Conservation (phyloP, 768 basidiomycete species). For the Pleurotus giganteus region DNA sequence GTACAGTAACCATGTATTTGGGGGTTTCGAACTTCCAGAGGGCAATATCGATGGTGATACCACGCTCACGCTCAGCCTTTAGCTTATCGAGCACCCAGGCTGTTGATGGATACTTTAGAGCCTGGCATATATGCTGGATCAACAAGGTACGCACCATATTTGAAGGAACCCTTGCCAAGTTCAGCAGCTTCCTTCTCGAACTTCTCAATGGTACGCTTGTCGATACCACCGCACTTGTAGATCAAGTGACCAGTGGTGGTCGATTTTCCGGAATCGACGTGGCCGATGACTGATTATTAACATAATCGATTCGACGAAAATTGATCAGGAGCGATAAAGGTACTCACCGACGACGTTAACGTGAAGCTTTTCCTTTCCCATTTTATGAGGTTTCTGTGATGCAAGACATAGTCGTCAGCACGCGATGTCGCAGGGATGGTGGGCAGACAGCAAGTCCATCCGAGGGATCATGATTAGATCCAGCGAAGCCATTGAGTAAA, state of each 20-base stretch:
- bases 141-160: conserved; percentile 69
- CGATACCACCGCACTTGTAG: conserved; percentile 99
- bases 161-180: conserved; percentile 99
- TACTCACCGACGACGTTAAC: conserved; percentile 94
- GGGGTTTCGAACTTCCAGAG: conserved; percentile 99
- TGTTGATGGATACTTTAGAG: conserved; percentile 34
- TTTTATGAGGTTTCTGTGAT: conserved; percentile 58
- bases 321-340: conserved; percentile 24
- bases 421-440: conserved; percentile 16
- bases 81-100: conserved; percentile 99
- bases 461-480: conserved; percentile 23
- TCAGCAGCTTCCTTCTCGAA: conserved; percentile 99
- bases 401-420: conserved; percentile 23
- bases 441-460: conserved; percentile 22
- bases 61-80: conserved; percentile 99
- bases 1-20: conserved; percentile 88
- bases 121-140: conserved; percentile 16
- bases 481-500: conserved; percentile 17
- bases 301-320: conserved; percentile 22
- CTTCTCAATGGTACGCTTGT: conserved; percentile 99
- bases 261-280: conserved; percentile 99
- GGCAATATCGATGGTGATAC: conserved; percentile 99
- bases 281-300: conserved; percentile 80
- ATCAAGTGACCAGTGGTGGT: conserved; percentile 99
- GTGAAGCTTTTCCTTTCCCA: conserved; percentile 96